Evolutionary conservation across 345 rosid genomes (phyloP).

Genomic region (Dovyalis caffra): DNA sequence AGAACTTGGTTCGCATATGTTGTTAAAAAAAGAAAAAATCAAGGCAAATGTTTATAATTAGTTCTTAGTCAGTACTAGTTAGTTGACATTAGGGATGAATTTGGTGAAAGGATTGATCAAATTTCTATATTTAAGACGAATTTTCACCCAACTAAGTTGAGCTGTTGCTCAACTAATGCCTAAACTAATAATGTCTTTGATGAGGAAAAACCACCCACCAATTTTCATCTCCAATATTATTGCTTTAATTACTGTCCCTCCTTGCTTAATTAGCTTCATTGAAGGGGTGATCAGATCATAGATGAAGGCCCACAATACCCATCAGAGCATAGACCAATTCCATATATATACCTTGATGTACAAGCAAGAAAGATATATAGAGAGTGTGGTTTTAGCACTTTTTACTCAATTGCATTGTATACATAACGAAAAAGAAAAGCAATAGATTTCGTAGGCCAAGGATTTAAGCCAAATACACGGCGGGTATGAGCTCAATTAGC

Average conservation of each 20-base stretch:
- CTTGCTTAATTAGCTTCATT: slow-evolving; percentile 4
- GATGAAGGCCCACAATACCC: slow-evolving; percentile 27
- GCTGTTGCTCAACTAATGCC: background rate
- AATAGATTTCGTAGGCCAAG: slow-evolving; percentile 29
- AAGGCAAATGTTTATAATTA: too few relatives aligned
- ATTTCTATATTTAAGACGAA: background rate
- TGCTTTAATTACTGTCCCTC: background rate
- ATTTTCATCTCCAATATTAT: background rate
- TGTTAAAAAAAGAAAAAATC: too few relatives aligned
- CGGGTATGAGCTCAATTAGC: slow-evolving; percentile 7
- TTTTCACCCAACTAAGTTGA: too few relatives aligned
- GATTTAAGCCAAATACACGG: slow-evolving; percentile 14
- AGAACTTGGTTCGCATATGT: background rate
- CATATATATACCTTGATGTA: slow-evolving; percentile 16
- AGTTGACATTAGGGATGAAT: background rate
- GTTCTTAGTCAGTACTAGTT: too few relatives aligned
- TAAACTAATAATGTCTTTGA: background rate
- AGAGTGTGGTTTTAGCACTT: slow-evolving; percentile 5
- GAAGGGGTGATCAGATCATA: too few relatives aligned
- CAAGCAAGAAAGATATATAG: slow-evolving; percentile 19
- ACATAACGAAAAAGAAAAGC: slow-evolving; percentile 26
- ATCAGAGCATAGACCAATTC: slow-evolving; percentile 7
- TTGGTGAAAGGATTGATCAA: background rate
- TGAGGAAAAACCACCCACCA: background rate
- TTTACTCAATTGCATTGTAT: slow-evolving; percentile 14